A percentile compares a stretch with the other conserved stretches of the same genome.
Evolutionary conservation across 2,329 filamentous ascomycete species (phyloP).

Genomic region (Sarocladiaceae sp.): DNA sequence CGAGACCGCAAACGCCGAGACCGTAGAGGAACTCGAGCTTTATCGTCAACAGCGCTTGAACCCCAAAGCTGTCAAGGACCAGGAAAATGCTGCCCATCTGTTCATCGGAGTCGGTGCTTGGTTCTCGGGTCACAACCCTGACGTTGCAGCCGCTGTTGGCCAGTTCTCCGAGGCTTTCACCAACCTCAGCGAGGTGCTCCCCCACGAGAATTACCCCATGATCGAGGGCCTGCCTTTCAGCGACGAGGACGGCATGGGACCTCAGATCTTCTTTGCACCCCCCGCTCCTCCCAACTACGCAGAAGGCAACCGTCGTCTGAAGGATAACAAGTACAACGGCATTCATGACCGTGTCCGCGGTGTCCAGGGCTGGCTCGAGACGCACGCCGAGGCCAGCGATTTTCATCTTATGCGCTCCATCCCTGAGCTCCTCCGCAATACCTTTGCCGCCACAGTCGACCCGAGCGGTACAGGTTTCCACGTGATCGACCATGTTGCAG

Average conservation of each 20-base stretch:
- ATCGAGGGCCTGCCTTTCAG: constrained; percentile 18
- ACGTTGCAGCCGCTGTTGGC: constrained; percentile 11
- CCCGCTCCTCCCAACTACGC: constrained; percentile 19
- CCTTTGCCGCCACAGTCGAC: constrained; percentile 15
- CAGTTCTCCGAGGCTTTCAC: constrained; percentile 14
- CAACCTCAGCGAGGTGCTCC: constrained; percentile 18
- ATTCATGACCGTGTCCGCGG: constrained; percentile 14
- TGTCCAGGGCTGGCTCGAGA: constrained; percentile 16
- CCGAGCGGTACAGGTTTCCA: constrained; percentile 22
- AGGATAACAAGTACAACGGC: constrained; percentile 11
- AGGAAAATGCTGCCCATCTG: constrained; percentile 17
- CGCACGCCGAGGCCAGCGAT: constrained; percentile 12
- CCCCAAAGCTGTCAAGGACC: no score
- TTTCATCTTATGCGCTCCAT: constrained; percentile 17
- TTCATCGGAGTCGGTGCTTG: constrained; percentile 21
- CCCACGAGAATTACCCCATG: constrained; percentile 14
- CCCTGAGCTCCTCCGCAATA: constrained; percentile 10
- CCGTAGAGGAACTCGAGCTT: constrained; percentile 15
- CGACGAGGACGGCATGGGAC: constrained; percentile 19
- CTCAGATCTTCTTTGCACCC: constrained; percentile 23
- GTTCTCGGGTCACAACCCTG: constrained; percentile 16
- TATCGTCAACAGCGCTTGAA: constrained; percentile 17
- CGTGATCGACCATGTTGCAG: constrained; percentile 22
- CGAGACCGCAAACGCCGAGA: constrained; percentile 18
- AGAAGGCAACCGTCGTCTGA: neutral